Conservation (phyloP, 352 stramenopile species). For the Phytophthora niederhauseri region DNA sequence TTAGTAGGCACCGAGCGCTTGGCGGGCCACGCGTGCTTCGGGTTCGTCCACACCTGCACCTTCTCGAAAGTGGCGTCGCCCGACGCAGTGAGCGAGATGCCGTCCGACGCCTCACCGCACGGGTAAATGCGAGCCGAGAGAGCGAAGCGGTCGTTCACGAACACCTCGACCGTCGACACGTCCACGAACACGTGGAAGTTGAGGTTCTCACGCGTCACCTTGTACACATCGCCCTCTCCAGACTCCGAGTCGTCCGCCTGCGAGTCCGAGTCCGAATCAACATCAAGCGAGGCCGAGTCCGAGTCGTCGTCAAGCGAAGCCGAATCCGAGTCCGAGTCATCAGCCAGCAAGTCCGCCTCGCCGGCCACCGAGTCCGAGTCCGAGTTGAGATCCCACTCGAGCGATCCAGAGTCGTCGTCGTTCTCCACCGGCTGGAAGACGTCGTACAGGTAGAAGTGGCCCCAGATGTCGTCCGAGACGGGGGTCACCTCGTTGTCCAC, state of each 20-base stretch:
- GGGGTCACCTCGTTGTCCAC: constrained; percentile 38
- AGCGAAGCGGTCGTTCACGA: constrained; percentile 67
- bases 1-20: constrained; percentile 40
- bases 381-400: not conserved
- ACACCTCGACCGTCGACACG: constrained; percentile 65
- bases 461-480: constrained; percentile 36
- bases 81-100: constrained; percentile 54
- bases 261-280: constrained; percentile 4
- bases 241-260: constrained; percentile 21
- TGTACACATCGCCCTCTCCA: constrained; percentile 26
- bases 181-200: constrained; percentile 67
- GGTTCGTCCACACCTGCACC: constrained; percentile 59
- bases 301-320: not conserved
- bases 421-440: constrained; percentile 6
- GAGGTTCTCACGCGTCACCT: constrained; percentile 50
- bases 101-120: constrained; percentile 51
- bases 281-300: not conserved
- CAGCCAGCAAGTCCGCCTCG: not conserved
- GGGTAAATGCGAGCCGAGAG: constrained; percentile 68
- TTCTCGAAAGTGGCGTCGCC: constrained; percentile 56
- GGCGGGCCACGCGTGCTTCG: constrained; percentile 60
- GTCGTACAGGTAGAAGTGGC: constrained; percentile 64
- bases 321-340: constrained; percentile 10
- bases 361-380: not conserved
- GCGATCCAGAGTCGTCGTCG: not conserved